Percentiles rank a stretch among this genome's conserved stretches.
Evolutionary conservation across 179 eudicot genomes (phyloP).

Genomic region (Spinacia oleracea): DNA sequence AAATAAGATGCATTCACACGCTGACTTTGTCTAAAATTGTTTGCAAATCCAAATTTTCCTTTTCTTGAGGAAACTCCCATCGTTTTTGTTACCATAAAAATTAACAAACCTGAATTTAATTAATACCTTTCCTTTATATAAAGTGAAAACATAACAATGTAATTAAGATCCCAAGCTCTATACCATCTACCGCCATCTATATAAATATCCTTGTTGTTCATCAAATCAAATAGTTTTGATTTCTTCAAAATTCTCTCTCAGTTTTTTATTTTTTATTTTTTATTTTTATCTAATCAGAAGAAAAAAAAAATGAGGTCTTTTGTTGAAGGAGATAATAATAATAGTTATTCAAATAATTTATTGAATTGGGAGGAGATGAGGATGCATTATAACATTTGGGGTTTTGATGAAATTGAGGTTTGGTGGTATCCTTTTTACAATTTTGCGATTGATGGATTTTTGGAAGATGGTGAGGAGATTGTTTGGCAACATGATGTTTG

Average conservation of each 20-base stretch:
- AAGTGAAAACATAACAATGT: neutral
- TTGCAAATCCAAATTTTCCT: constrained; percentile 2
- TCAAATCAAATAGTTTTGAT: neutral
- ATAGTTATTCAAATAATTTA: neutral
- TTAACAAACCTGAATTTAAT: neutral
- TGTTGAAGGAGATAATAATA: constrained; percentile 5
- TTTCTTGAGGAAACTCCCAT: neutral
- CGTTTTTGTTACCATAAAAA: neutral
- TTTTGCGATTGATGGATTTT: neutral
- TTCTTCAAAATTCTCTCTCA: neutral
- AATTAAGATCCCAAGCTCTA: neutral
- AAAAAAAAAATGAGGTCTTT: constrained; percentile 4
- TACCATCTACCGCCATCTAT: neutral
- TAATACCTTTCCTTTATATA: neutral
- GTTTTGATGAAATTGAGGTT: constrained; percentile 23
- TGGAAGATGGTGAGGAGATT: constrained; percentile 33
- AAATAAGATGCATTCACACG: constrained; percentile 9
- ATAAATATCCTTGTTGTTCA: neutral
- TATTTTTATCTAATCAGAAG: too few species aligned
- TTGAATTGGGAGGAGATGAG: constrained; percentile 25
- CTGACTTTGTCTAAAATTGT: neutral
- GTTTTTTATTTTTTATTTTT: neutral
- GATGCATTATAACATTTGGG: constrained; percentile 25
- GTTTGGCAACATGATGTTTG: constrained; percentile 42
- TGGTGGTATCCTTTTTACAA: constrained; percentile 29